Conservation (phyloP, 108 stramenopile species). For the Bacterosira constricta region DNA sequence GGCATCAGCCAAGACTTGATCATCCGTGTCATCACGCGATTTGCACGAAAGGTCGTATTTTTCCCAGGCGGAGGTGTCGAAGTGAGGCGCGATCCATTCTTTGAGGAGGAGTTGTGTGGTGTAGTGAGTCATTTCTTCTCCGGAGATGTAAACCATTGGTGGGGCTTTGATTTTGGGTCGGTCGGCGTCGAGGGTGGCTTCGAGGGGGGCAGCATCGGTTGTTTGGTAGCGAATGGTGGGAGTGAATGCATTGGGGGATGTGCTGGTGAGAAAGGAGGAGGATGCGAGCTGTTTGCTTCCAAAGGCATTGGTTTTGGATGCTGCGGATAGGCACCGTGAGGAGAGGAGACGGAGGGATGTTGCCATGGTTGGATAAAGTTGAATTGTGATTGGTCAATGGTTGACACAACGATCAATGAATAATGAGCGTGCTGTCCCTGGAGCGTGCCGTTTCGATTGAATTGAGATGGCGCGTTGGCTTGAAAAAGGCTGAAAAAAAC, state of each 20-base stretch:
- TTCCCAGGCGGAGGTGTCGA: constrained; percentile 88
- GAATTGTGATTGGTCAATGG: no score
- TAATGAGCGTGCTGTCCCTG: no score
- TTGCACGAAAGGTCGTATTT: constrained; percentile 90
- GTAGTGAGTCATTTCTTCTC: constrained; percentile 98
- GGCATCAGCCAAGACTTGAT: constrained; percentile 90
- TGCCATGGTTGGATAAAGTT: constrained; percentile 31
- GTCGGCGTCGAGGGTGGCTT: constrained; percentile 23
- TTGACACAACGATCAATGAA: no score
- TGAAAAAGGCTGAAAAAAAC: no score
- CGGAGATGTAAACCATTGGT: constrained; percentile 95
- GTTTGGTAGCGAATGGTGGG: constrained; percentile 8
- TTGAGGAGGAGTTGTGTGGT: constrained; percentile 87
- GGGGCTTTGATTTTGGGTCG: constrained; percentile 83
- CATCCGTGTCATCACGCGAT: constrained; percentile 88
- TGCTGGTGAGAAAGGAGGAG: neutral
- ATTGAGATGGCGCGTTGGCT: no score
- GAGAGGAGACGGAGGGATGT: constrained; percentile 23
- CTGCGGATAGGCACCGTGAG: constrained; percentile 12
- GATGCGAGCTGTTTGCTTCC: neutral
- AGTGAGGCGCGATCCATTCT: constrained; percentile 94
- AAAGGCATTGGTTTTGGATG: neutral
- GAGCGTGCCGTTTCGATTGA: no score
- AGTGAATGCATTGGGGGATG: constrained; percentile 11
- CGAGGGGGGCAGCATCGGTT: neutral